Evolutionary conservation across 163 green algal species (phyloP).

Genomic region (Trebouxia gelatinosa): DNA sequence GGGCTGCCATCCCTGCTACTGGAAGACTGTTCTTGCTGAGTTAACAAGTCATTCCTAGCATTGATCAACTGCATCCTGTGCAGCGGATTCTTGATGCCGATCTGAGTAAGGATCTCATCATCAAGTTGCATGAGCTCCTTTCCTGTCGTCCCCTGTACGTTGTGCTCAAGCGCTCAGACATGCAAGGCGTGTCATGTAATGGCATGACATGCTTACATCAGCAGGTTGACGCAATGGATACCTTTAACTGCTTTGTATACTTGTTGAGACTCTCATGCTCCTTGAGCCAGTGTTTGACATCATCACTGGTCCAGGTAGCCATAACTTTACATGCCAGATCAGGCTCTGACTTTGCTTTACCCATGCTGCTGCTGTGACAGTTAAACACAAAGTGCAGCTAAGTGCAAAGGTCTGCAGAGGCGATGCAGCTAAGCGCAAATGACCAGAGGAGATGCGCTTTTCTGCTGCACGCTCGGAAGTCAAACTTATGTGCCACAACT

Average conservation of each 20-base stretch:
- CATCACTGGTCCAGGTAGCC: slow-evolving; percentile 15
- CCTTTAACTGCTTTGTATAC: slow-evolving; percentile 26
- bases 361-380: no score
- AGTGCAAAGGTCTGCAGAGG: no score
- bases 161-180: not conserved
- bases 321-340: slow-evolving; percentile 10
- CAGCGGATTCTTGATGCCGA: slow-evolving; percentile 27
- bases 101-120: slow-evolving; percentile 7
- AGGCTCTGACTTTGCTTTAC: slow-evolving; percentile 1
- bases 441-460: no score
- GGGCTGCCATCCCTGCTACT: not conserved
- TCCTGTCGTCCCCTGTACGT: slow-evolving; percentile 24
- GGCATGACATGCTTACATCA: no score
- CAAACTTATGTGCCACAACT: no score
- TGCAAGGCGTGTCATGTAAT: not conserved
- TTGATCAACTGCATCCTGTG: slow-evolving; percentile 34
- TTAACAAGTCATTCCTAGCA: slow-evolving; percentile 27
- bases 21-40: slow-evolving; percentile 4
- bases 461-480: no score
- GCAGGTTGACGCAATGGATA: not conserved
- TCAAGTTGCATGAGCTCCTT: slow-evolving; percentile 23
- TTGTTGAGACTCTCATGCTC: slow-evolving; percentile 21
- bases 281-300: slow-evolving; percentile 27
- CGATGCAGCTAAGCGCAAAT: no score
- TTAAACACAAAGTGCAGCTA: no score